These are phyloP conservation scores for Lichtheimia hyalospora DNA, from an alignment of 371 early-diverging fungal genomes.

Conservation along the genomic window DNA sequence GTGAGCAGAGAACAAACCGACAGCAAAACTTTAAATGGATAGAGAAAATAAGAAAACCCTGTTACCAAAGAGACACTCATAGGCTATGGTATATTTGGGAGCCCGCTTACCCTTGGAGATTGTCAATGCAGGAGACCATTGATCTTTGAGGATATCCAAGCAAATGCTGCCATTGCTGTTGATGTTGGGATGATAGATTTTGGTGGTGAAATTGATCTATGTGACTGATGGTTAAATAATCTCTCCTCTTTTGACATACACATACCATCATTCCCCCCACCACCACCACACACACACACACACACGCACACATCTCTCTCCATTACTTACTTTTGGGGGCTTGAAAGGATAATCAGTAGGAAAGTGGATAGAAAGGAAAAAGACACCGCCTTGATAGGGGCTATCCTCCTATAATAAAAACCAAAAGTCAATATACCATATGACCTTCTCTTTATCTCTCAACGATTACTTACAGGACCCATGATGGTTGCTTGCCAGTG, in stretches of 20 bases:
- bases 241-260: background rate
- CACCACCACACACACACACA: background rate
- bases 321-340: conserved; percentile 89
- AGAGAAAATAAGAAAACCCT: background rate
- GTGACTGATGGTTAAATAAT: no score
- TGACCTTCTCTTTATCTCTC: background rate
- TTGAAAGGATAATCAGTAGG: conserved; percentile 99
- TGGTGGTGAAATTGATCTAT: conserved; percentile 92
- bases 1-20: conserved; percentile 97
- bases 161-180: conserved; percentile 99
- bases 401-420: conserved; percentile 51
- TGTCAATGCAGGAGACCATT: conserved; percentile 99
- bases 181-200: conserved; percentile 99
- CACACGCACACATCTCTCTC: no score
- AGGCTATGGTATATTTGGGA: background rate
- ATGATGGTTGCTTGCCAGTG: conserved; percentile 98
- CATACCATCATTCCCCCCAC: background rate
- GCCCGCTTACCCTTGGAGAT: conserved; percentile 82
- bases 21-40: conserved; percentile 72
- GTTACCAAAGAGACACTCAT: background rate
- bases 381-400: conserved; percentile 89
- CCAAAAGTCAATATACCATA: background rate
- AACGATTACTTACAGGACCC: conserved; percentile 78
- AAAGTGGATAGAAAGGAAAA: conserved; percentile 98
- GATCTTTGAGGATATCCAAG: conserved; percentile 97